Percentiles rank a stretch among this genome's conserved stretches.
These are phyloP conservation scores for Secale cereale DNA, from an alignment of 176 grass and related monocot genomes.

Conservation along the genomic window DNA sequence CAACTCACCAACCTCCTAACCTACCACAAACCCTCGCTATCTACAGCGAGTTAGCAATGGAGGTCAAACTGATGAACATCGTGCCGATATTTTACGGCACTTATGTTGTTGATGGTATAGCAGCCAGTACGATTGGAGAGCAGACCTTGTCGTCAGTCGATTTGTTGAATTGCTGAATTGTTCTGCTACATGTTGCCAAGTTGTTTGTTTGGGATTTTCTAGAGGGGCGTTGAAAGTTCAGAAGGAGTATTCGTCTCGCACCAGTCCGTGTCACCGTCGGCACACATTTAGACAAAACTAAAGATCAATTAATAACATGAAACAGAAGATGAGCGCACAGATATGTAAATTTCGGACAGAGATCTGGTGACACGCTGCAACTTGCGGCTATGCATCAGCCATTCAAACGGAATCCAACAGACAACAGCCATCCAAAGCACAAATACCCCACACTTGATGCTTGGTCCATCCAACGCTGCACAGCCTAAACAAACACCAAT, in stretches of 20 bases:
- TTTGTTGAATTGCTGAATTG: no score
- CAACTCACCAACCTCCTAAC: neutral
- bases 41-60: neutral
- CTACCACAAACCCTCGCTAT: neutral
- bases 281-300: slow-evolving; percentile 19
- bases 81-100: neutral
- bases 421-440: no score
- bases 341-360: no score
- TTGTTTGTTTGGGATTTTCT: neutral
- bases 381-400: no score
- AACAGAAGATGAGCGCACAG: no score
- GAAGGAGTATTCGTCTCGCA: neutral
- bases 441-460: no score
- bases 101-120: neutral
- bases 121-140: neutral
- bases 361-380: no score
- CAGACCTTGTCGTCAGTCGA: slow-evolving; percentile 5
- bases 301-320: neutral
- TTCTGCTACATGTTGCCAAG: neutral
- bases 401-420: no score
- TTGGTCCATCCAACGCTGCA: no score
- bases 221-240: neutral
- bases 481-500: no score
- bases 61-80: neutral
- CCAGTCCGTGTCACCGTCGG: neutral